Evolutionary conservation across 2,329 filamentous ascomycete species (phyloP), one percentile per base, ranked within the genome.

Genomic region (Botryotinia narcissicola): DNA sequence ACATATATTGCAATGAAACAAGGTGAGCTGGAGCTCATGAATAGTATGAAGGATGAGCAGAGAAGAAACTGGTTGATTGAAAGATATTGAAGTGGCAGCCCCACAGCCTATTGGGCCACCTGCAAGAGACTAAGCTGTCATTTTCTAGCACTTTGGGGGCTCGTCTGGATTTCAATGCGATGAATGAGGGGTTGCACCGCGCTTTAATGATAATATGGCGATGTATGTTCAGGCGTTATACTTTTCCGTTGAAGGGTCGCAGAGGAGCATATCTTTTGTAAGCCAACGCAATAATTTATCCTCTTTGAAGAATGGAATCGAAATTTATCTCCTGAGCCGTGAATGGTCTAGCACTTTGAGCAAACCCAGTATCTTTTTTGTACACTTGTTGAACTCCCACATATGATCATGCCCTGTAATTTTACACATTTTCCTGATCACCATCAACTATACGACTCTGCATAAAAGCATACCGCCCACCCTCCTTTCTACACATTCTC

Each of bases 401-500:
- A 60, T 57, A 60, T 69, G 40, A 35, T 73, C 40, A 51, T n/a
- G 63, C 71, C 32, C 32, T 69, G 71, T 69, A 48, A 22, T 68
- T 68, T 68, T 72, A 68, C 70, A 73, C 6, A 60, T 61, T 69
- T 32, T 67, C 51, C 14, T 48, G 18, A 61, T 40, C 71, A 62
- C 18, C 73, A 40, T 60, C 70, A 59, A 64, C 81, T 82, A 87
- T 78, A 84, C 82, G 63, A 91, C 88, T 77, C 91, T 85, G 83
- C 89, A 92, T 71, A 93, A 81, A 76, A 89, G 84, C 85, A 91
- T 85, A 1, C 91, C 91, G 42, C 91, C 91, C 74, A 91, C 82
- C 82, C 87, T 89, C 84, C 89, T 88, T 83, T 92, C 90, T 64
- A 91, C 89, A 79, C 90, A 92, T 79, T 93, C 90, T 80, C 91